Conservation (phyloP, 148 eudicot genomes). For the Chenopodium quinoa region DNA sequence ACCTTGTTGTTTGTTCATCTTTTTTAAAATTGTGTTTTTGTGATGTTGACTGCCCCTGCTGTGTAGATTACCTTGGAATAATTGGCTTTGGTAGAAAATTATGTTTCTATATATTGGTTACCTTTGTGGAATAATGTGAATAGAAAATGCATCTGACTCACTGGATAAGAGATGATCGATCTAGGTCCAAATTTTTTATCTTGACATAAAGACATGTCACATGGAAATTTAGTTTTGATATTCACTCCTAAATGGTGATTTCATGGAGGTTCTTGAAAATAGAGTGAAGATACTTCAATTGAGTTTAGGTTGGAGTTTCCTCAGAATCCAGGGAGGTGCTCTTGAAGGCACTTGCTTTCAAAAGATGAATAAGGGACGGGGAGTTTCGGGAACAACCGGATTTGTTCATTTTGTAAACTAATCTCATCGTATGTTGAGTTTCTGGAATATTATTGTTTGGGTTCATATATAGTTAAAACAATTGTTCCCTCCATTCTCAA, state of each 20-base stretch:
- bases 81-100: not conserved
- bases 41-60: not conserved
- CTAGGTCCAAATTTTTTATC: not conserved
- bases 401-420: too few relatives aligned
- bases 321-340: too few relatives aligned
- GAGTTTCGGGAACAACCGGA: too few relatives aligned
- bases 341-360: too few relatives aligned
- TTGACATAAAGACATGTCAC: too few relatives aligned
- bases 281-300: not conserved
- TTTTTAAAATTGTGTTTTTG: not conserved
- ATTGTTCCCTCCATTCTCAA: too few relatives aligned
- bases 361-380: too few relatives aligned
- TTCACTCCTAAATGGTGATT: not conserved
- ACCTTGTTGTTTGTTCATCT: not conserved
- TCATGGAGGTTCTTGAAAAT: not conserved
- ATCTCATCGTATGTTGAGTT: too few relatives aligned
- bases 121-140: not conserved
- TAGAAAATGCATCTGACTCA: not conserved
- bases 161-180: not conserved
- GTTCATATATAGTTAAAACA: too few relatives aligned
- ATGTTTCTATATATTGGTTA: not conserved
- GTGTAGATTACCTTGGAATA: not conserved
- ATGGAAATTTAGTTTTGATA: not conserved
- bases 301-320: not conserved
- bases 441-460: too few relatives aligned